These are phyloP conservation scores for Kokia cookei DNA, from an alignment of 441 rosid species.

Conservation along the genomic window DNA sequence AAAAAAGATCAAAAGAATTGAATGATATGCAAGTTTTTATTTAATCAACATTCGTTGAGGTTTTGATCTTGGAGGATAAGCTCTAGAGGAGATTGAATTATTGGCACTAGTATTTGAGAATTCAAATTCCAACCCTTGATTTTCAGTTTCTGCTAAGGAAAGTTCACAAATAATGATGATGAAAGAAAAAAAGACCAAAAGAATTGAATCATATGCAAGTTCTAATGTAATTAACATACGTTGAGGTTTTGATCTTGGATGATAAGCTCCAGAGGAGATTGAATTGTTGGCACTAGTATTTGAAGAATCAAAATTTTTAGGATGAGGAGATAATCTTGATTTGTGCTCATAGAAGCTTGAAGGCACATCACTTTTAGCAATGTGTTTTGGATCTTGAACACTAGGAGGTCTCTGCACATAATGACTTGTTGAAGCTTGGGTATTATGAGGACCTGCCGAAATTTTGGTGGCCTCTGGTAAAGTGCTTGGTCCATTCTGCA, in stretches of 20 bases:
- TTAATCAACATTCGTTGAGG: slow-evolving; percentile 35
- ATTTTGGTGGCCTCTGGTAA: slow-evolving; percentile 45
- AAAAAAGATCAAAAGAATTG: neutral
- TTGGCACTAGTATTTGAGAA: slow-evolving; percentile 14
- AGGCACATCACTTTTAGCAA: slow-evolving; percentile 31
- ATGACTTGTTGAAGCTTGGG: slow-evolving; percentile 17
- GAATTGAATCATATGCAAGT: neutral
- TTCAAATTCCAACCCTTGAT: slow-evolving; percentile 26
- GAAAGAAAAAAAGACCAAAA: neutral
- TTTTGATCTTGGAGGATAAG: slow-evolving; percentile 27
- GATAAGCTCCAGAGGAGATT: slow-evolving; percentile 19
- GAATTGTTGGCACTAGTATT: slow-evolving; percentile 14
- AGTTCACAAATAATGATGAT: slow-evolving; percentile 6
- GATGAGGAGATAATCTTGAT: slow-evolving; percentile 25
- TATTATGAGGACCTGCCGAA: slow-evolving; percentile 30
- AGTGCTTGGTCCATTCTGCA: slow-evolving; percentile 67
- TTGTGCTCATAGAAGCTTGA: slow-evolving; percentile 21
- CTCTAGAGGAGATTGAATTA: slow-evolving; percentile 11
- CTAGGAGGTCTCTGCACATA: slow-evolving; percentile 24
- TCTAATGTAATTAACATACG: slow-evolving; percentile 28
- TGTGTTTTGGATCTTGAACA: slow-evolving; percentile 25
- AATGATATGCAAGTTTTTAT: neutral
- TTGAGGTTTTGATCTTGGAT: slow-evolving; percentile 29
- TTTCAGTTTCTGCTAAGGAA: slow-evolving; percentile 33
- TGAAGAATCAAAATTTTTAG: slow-evolving; percentile 23